These are phyloP conservation scores for Cercospora brassicicola DNA, from an alignment of 2,329 filamentous ascomycete species.

Conservation along the genomic window DNA sequence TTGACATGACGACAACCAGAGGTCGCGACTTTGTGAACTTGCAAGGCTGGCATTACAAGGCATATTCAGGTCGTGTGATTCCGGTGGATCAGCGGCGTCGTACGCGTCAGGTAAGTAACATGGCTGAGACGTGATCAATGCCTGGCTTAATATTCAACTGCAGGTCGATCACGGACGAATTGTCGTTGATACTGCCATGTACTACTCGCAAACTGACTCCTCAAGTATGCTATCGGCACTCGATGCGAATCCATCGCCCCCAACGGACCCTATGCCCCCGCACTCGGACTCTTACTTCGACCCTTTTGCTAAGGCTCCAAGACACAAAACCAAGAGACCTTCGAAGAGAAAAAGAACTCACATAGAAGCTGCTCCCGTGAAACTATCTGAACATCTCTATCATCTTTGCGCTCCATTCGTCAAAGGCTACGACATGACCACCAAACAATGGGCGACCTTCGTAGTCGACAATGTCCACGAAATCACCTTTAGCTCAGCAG, in stretches of 20 bases:
- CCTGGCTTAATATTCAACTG: not conserved
- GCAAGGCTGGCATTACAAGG: conserved; percentile 32
- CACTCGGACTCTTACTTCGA: not conserved
- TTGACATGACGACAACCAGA: conserved; percentile 21
- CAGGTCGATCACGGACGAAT: conserved; percentile 17
- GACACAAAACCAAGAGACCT: not conserved
- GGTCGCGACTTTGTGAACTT: conserved; percentile 27
- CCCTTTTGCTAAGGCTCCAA: not conserved
- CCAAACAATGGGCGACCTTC: conserved; percentile 48
- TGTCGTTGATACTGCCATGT: conserved; percentile 16
- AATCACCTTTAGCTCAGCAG: conserved; percentile 48
- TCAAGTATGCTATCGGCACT: not conserved
- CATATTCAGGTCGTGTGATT: conserved; percentile 25
- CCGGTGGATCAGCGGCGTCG: conserved; percentile 13
- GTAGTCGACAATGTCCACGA: conserved; percentile 43
- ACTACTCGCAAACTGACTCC: not conserved
- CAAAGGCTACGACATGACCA: conserved; percentile 43
- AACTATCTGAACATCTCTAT: conserved; percentile 37
- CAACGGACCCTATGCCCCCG: not conserved
- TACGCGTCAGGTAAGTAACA: conserved; percentile 2
- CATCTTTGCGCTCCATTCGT: conserved; percentile 38
- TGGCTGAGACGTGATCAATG: not conserved
- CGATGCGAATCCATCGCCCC: not conserved
- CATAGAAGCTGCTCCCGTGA: not conserved
- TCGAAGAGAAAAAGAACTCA: not conserved